A percentile compares a stretch with the other conserved stretches of the same genome.
phyloP scores from a whole-genome alignment of 371 early-diverging fungal genomes.

The Mortierella polycephala region DNA sequence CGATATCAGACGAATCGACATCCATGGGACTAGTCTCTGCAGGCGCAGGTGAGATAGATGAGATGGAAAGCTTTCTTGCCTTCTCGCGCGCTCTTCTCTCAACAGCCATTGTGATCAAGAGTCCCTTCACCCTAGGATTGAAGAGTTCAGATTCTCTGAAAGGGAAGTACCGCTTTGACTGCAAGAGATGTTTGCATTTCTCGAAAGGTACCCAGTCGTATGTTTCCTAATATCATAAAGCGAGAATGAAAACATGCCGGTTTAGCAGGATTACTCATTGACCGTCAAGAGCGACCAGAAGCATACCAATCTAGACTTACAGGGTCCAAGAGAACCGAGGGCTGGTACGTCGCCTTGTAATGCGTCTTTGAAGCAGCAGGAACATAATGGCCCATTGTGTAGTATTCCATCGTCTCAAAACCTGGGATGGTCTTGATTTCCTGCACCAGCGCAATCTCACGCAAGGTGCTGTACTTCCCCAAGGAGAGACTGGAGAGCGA shows the following conservation, averaged over 20 bases:
- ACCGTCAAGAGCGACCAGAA: neutral
- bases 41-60: neutral
- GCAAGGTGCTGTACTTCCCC: slow-evolving; percentile 86
- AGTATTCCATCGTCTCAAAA: slow-evolving; percentile 57
- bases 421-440: slow-evolving; percentile 36
- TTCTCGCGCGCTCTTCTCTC: slow-evolving; percentile 34
- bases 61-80: neutral
- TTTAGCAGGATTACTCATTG: no score
- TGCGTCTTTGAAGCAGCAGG: slow-evolving; percentile 90
- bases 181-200: slow-evolving; percentile 31
- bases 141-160: slow-evolving; percentile 39
- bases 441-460: slow-evolving; percentile 75
- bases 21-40: slow-evolving; percentile 20
- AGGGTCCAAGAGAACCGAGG: slow-evolving; percentile 84
- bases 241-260: neutral
- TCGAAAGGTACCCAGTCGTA: slow-evolving; percentile 45
- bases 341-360: slow-evolving; percentile 89
- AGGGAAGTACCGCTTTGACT: slow-evolving; percentile 51
- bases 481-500: slow-evolving; percentile 75
- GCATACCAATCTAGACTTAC: slow-evolving; percentile 31
- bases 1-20: slow-evolving; percentile 7
- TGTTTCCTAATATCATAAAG: slow-evolving; percentile 29
- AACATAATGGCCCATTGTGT: slow-evolving; percentile 82
- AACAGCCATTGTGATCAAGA: slow-evolving; percentile 42
- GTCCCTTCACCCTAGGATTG: slow-evolving; percentile 41